These are phyloP conservation scores for Vitis rupestris DNA, from an alignment of 164 flowering plant genomes.

Conservation along the genomic window DNA sequence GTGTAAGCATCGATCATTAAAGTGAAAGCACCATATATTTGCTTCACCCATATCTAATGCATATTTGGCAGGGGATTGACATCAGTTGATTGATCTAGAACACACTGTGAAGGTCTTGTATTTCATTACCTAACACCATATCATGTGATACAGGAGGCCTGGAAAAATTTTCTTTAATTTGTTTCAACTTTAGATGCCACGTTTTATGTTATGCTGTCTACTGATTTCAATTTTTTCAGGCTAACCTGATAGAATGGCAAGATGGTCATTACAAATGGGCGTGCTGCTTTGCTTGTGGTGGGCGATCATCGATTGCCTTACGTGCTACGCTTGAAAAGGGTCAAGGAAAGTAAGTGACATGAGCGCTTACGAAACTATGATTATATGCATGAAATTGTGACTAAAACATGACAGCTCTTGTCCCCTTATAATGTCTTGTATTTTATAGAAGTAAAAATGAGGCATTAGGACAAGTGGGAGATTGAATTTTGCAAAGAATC, in stretches of 20 bases:
- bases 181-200: not conserved
- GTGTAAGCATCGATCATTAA: too few species aligned
- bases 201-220: too few species aligned
- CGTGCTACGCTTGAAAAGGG: not conserved
- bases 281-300: not conserved
- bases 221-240: too few species aligned
- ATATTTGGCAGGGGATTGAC: too few species aligned
- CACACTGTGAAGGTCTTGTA: too few species aligned
- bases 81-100: too few species aligned
- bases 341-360: constrained; percentile 9
- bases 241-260: not conserved
- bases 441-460: constrained; percentile 8
- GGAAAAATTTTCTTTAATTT: too few species aligned
- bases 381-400: constrained; percentile 7
- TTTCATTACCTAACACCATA: too few species aligned
- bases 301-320: not conserved
- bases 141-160: too few species aligned
- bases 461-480: constrained; percentile 4
- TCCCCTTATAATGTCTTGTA: constrained; percentile 13
- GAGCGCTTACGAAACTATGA: constrained; percentile 12
- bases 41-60: too few species aligned
- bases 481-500: constrained; percentile 6
- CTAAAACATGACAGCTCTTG: constrained; percentile 14
- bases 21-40: too few species aligned
- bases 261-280: not conserved